Evolutionary conservation across 108 stramenopile genomes (phyloP).

Genomic region (Craspedostauros australis): DNA sequence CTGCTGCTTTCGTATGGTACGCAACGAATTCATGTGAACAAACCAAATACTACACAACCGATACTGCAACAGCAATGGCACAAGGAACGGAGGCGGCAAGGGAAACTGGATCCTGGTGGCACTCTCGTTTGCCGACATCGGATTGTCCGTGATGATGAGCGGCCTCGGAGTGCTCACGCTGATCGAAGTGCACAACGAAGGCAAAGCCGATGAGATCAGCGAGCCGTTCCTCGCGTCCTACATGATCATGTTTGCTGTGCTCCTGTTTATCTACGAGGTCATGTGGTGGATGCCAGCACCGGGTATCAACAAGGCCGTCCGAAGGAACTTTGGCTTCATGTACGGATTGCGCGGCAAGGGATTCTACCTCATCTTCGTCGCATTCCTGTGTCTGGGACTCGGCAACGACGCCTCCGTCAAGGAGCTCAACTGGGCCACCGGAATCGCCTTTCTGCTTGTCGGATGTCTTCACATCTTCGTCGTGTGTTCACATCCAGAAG

Average conservation of each 20-base stretch:
- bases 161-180: constrained; percentile 70
- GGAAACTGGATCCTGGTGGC: constrained; percentile 3
- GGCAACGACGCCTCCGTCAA: constrained; percentile 36
- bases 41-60: no score
- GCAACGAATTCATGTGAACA: no score
- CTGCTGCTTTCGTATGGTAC: no score
- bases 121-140: constrained; percentile 59
- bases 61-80: no score
- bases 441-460: constrained; percentile 48
- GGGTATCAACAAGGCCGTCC: constrained; percentile 52
- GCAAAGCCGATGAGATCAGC: constrained; percentile 25
- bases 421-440: constrained; percentile 49
- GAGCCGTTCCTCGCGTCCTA: constrained; percentile 74
- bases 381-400: constrained; percentile 79
- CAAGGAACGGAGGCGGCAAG: constrained; percentile 6
- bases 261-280: constrained; percentile 75
- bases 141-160: constrained; percentile 71
- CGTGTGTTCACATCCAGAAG: constrained; percentile 45
- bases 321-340: constrained; percentile 87
- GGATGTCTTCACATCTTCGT: constrained; percentile 56
- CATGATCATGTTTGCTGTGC: constrained; percentile 75
- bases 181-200: constrained; percentile 27
- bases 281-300: constrained; percentile 77
- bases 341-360: constrained; percentile 80
- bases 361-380: constrained; percentile 76